phyloP scores from a whole-genome alignment of 495 filamentous ascomycete genomes.

The Zalerion maritima region DNA sequence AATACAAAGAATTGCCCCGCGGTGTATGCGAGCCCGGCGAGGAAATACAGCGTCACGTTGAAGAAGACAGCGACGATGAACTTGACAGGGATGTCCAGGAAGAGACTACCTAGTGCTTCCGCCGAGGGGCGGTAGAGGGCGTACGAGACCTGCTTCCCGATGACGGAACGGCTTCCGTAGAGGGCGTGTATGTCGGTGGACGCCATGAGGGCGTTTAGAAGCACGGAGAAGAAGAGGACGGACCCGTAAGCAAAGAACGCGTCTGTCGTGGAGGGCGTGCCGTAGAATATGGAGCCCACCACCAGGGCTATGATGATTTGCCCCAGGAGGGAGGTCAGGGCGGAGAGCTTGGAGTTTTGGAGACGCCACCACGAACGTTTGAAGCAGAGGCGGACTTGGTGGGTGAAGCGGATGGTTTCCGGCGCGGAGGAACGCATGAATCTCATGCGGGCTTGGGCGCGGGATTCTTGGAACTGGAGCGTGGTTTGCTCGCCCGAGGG shows the following conservation, averaged over 20 bases:
- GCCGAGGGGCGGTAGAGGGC: constrained; percentile 51
- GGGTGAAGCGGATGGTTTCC: constrained; percentile 3
- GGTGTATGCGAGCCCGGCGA: constrained; percentile 37
- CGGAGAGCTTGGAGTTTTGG: constrained; percentile 18
- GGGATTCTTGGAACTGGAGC: constrained; percentile 2
- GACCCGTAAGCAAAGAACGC: constrained; percentile 42
- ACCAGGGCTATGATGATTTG: constrained; percentile 31
- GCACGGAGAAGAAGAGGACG: constrained; percentile 37
- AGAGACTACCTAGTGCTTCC: constrained; percentile 42
- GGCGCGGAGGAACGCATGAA: constrained; percentile 4
- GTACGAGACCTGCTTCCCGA: constrained; percentile 51
- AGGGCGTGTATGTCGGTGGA: constrained; percentile 45
- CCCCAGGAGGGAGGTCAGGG: constrained; percentile 11
- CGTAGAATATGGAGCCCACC: constrained; percentile 32
- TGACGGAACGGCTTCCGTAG: constrained; percentile 45
- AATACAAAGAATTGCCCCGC: constrained; percentile 48
- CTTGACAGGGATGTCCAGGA: constrained; percentile 45
- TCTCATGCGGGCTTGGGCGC: constrained; percentile 9
- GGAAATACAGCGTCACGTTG: constrained; percentile 43
- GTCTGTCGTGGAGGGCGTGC: constrained; percentile 25
- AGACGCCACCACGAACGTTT: constrained; percentile 35
- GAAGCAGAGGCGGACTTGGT: constrained; percentile 24
- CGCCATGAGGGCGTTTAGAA: constrained; percentile 36
- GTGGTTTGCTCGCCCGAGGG: constrained; percentile 35
- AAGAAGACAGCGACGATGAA: constrained; percentile 34